Base-by-base conservation (phyloP, 495 filamentous ascomycete genomes). In the Penicillium pulvis region DNA sequence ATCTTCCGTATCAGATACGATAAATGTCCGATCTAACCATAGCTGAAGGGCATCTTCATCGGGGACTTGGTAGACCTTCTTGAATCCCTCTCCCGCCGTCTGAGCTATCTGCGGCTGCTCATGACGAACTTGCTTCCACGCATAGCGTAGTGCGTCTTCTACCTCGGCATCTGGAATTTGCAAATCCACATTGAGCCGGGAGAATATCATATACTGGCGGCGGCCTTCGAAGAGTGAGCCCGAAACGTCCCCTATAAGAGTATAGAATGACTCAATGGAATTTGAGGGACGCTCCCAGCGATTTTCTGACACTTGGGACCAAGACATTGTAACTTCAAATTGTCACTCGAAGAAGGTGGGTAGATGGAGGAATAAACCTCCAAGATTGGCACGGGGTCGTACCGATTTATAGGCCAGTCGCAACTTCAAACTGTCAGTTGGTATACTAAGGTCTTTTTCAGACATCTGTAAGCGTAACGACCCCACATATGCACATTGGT, bases 41-140 rank as follows among this genome's bases (percentile, higher is more conserved):
- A 19, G 7, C 24, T 49, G 20, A 2, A 49, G 10, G 4, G 20
- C 10, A 30, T 20, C 46, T 49, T 49, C 24, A 17, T 49, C 46
- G 14, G 46, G 46, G 23, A 49, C 46, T 14, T 49, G 24, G 26
- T 49, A 49, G 46, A 49, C 12, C 28, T 49, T 49, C 2, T 49
- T 30, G 10, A 30, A 49, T 23, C 20, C 20, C 14, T 11, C 46
- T 49, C 28, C 46, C 12, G 20, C 12, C 11, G 24, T 49, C 5
- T 30, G 6, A 14, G 46, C 46, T 14, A 49, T 26, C 46, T 26
- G 24, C 12, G 46, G 46, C 46, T 49, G 46, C 46, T 49, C 46
- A 49, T 49, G 28, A 19, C 46, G 46, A 7, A 49, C 3, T 33
- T 49, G 46, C 46, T 49, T 49, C 46, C 46, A 49, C 20, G 46